Conservation (phyloP, 1,139 yeast species). For the Debaryomyces nepalensis region DNA sequence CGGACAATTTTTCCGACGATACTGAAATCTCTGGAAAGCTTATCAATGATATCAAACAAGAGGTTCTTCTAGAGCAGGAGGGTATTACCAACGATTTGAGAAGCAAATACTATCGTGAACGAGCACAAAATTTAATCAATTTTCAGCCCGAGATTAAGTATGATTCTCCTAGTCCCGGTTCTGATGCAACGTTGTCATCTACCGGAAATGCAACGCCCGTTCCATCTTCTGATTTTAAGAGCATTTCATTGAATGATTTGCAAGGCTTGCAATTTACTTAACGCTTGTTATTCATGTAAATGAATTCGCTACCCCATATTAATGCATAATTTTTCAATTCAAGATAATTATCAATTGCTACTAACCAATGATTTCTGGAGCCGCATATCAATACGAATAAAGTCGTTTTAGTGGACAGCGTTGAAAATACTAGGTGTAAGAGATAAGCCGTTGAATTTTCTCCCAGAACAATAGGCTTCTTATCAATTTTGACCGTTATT, state of each 20-base stretch:
- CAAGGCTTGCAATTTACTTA: conserved; percentile 4
- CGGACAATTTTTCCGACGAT: conserved; percentile 10
- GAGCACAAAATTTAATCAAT: neutral
- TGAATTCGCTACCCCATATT: too few species aligned
- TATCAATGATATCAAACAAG: conserved; percentile 19
- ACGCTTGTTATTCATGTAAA: too few species aligned
- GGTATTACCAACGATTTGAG: conserved; percentile 10
- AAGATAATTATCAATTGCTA: neutral
- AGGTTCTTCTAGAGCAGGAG: conserved; percentile 27
- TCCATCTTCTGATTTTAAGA: neutral
- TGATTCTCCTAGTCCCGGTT: neutral
- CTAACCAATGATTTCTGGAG: neutral
- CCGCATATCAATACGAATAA: neutral
- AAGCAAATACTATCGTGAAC: neutral
- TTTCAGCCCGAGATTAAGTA: conserved; percentile 3
- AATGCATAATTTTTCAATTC: neutral
- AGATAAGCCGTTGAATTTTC: neutral
- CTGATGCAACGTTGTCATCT: neutral
- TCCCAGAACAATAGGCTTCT: neutral
- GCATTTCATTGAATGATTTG: conserved; percentile 5
- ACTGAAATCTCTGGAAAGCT: conserved; percentile 19
- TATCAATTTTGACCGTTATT: neutral
- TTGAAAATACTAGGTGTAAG: neutral
- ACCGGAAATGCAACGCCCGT: neutral
- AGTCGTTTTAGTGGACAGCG: neutral